Evolutionary conservation across 2,329 filamentous ascomycete genomes (phyloP).

Genomic region (Aspergillus phoenicis): DNA sequence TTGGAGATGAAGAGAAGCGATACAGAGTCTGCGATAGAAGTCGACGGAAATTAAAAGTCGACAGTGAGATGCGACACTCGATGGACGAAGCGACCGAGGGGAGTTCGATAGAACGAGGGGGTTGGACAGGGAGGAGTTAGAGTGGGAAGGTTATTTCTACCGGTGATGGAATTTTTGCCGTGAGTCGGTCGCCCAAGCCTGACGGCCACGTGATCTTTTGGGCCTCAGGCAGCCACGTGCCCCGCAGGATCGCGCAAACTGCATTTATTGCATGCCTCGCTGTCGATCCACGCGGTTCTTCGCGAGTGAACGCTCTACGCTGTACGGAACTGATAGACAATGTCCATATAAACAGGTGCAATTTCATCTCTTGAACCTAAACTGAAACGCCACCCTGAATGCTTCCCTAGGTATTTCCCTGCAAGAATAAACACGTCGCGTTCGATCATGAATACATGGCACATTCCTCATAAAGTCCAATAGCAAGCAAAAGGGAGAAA

Average conservation of each 20-base stretch:
- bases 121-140: conserved; percentile 28
- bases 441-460: conserved; percentile 20
- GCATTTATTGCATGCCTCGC: neutral
- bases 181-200: conserved; percentile 25
- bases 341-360: neutral
- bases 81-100: conserved; percentile 16
- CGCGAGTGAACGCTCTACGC: too few relatives aligned
- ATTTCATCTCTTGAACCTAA: neutral
- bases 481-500: neutral
- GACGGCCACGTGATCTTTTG: conserved; percentile 20
- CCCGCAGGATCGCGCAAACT: conserved; percentile 18
- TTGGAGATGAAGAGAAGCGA: conserved; percentile 18
- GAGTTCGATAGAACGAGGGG: conserved; percentile 25
- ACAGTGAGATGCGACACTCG: conserved; percentile 28
- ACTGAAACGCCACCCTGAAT: conserved; percentile 14
- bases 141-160: conserved; percentile 27
- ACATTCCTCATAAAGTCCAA: conserved; percentile 20
- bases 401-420: conserved; percentile 5
- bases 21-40: conserved; percentile 7
- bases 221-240: conserved; percentile 25
- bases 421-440: conserved; percentile 9
- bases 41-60: conserved; percentile 21
- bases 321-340: too few relatives aligned
- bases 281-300: too few relatives aligned
- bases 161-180: conserved; percentile 35